phyloP scores from a whole-genome alignment of 345 rosid genomes.

The Acer saccharum region DNA sequence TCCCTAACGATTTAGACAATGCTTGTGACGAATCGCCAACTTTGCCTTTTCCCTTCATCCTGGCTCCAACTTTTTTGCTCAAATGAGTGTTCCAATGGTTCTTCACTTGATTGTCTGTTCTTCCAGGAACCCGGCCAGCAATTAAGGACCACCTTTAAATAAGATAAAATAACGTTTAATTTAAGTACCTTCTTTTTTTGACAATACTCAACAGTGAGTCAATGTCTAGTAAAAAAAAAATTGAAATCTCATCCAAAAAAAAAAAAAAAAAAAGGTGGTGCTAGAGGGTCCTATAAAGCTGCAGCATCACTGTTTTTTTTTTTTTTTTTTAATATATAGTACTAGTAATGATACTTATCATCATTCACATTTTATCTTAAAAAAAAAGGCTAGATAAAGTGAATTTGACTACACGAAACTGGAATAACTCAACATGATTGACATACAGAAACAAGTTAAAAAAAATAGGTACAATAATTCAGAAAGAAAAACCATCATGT shows the following conservation, averaged over 20 bases:
- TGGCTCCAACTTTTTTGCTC: conserved; percentile 31
- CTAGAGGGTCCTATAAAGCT: not conserved
- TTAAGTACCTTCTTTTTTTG: not conserved
- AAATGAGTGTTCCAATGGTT: conserved; percentile 51
- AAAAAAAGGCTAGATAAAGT: not conserved
- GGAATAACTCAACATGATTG: not conserved
- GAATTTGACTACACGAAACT: not conserved
- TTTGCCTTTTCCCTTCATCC: conserved; percentile 11
- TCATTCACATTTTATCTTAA: not conserved
- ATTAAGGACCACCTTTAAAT: conserved; percentile 44
- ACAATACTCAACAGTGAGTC: not conserved
- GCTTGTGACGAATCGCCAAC: not conserved
- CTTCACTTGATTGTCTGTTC: conserved; percentile 54
- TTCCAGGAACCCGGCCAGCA: conserved; percentile 50
- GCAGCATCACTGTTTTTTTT: not conserved
- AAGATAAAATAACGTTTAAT: not conserved
- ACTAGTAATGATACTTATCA: not conserved
- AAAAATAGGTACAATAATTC: no score
- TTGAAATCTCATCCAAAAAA: no score
- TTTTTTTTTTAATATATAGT: no score
- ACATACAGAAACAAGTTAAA: no score
- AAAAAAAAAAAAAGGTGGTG: no score
- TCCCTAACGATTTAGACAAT: not conserved
- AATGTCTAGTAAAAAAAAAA: not conserved
- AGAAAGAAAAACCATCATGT: no score